phyloP scores from a whole-genome alignment of 495 filamentous ascomycete species.

The Stereocaulon alpinum region DNA sequence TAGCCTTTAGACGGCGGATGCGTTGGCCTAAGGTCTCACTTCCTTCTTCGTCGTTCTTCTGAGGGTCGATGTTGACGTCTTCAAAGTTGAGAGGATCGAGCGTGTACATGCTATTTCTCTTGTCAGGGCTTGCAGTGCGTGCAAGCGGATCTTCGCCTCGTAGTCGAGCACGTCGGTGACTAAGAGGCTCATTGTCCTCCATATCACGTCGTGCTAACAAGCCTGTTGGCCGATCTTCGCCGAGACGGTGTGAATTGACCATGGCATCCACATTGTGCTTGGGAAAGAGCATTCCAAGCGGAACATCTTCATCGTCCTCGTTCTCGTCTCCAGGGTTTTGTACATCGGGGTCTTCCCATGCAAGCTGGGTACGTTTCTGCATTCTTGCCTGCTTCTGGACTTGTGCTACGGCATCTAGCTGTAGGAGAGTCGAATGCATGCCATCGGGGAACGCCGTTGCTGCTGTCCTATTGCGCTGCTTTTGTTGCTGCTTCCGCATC shows the following conservation, averaged over 20 bases:
- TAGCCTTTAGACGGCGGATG: conserved; percentile 52
- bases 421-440: conserved; percentile 77
- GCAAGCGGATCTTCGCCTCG: conserved; percentile 40
- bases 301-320: conserved; percentile 64
- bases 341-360: conserved; percentile 70
- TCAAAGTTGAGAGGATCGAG: conserved; percentile 17
- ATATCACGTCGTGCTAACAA: conserved; percentile 74
- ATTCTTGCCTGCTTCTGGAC: conserved; percentile 66
- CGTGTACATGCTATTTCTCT: conserved; percentile 32
- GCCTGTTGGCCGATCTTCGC: conserved; percentile 63
- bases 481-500: conserved; percentile 74
- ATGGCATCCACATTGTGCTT: conserved; percentile 43
- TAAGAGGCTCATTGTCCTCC: conserved; percentile 88
- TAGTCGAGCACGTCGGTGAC: conserved; percentile 65
- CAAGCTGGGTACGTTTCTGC: conserved; percentile 66
- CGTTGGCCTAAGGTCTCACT: conserved; percentile 73
- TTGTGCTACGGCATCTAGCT: conserved; percentile 86
- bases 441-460: conserved; percentile 59
- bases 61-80: conserved; percentile 16
- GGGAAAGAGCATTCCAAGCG: conserved; percentile 69
- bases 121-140: conserved; percentile 24
- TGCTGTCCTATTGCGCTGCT: conserved; percentile 60
- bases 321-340: conserved; percentile 26
- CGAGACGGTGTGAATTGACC: conserved; percentile 29
- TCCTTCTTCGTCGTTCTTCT: conserved; percentile 44